Evolutionary conservation across 2,329 filamentous ascomycete genomes (phyloP).

Genomic region (Cercospora beticola): DNA sequence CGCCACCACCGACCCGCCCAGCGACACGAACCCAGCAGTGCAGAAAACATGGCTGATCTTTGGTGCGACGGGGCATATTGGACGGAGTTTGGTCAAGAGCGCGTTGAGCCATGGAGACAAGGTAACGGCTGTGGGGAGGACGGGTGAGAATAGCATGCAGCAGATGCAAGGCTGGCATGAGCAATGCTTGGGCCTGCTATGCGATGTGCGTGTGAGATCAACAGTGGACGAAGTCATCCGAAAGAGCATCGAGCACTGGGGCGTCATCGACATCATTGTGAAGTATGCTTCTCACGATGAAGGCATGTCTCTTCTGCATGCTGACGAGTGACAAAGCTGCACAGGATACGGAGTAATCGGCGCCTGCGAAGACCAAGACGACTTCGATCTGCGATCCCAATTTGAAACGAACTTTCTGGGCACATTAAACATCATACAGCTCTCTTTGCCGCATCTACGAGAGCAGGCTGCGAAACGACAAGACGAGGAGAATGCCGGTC

Average conservation of each 20-base stretch:
- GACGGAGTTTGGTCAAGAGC: constrained; percentile 80
- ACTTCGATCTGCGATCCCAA: constrained; percentile 90
- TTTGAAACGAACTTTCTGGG: constrained; percentile 99
- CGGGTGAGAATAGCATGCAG: constrained; percentile 70
- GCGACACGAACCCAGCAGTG: constrained; percentile 65
- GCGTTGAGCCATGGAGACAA: constrained; percentile 78
- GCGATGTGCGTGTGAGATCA: constrained; percentile 80
- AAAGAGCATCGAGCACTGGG: constrained; percentile 68
- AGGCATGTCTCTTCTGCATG: not conserved
- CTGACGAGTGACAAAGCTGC: constrained; percentile 51
- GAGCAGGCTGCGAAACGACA: constrained; percentile 54
- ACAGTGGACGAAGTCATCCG: constrained; percentile 74
- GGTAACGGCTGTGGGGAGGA: constrained; percentile 82
- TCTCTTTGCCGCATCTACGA: constrained; percentile 84
- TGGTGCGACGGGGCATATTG: constrained; percentile 96
- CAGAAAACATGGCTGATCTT: constrained; percentile 93
- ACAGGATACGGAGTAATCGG: constrained; percentile 95
- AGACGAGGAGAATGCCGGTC: constrained; percentile 52
- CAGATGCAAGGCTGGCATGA: constrained; percentile 70
- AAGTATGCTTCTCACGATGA: constrained; percentile 51
- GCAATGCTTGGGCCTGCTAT: constrained; percentile 77
- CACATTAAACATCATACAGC: constrained; percentile 87
- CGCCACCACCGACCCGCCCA: constrained; percentile 80
- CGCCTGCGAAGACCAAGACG: constrained; percentile 94
- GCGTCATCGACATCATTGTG: constrained; percentile 78